Base-by-base conservation (phyloP, 495 filamentous ascomycete species). In the Letharia columbiana region DNA sequence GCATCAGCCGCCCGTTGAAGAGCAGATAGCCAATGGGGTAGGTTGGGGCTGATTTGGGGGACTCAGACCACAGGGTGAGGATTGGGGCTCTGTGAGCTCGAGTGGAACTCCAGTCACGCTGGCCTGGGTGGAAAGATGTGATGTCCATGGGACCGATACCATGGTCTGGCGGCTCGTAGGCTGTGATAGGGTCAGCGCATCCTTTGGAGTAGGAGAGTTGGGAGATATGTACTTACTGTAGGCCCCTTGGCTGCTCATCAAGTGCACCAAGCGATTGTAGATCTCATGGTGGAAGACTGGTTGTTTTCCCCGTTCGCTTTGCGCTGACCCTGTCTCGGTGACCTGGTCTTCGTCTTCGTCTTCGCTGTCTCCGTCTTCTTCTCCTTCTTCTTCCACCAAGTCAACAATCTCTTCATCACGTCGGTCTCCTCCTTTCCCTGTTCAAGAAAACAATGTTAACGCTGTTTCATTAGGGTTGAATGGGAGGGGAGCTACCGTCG, bases 261-360 rank as follows among this genome's bases (percentile, higher is more conserved):
- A 23, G 11, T 54, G 31, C n/a, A 54, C 49, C 23, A 54, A 31
- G 49, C 49, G 49, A 12, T 54, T 9, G 49, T 54, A 54, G 49
- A 54, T 54, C 49, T 54, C 49, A 31, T 54, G 49, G 23, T 54
- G 49, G 12, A 31, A 54, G 23, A 54, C 49, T 54, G 49, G 49
- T 15, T 28, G 9, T 54, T 54, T 54, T 11, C 49, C 49, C 49
- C 5, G 10, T 18, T 54, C 23, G 15, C 49, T 54, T 10, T 15
- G 10, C 9, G 49, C 49, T 28, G 2, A 6, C 23, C 12, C 3
- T 13, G 49, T 54, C 23, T 54, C 49, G 8, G 49, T 54, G 49
- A 54, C 49, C 23, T 31, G 8, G 49, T 54, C 49, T 31, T 4
- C 49, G 9, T 31, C 23, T 54, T 54, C 49, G 49, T 23, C 33